Evolutionary conservation across 352 stramenopile species (phyloP).

Genomic region (Hyaloperonospora arabidopsidis): DNA sequence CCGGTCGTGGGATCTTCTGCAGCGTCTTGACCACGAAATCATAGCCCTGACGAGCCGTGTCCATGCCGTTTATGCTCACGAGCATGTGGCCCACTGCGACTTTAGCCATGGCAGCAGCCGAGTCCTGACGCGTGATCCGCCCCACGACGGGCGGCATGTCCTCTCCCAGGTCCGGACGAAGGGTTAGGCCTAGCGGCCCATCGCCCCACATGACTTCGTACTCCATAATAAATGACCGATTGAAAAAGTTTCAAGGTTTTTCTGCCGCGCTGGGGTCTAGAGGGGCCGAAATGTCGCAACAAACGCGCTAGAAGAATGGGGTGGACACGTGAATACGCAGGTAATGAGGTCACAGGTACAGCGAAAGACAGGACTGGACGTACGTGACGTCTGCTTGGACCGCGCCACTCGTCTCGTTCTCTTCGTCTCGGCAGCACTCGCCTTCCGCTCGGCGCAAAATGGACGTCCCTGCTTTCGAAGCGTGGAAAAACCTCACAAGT

Average conservation of each 20-base stretch:
- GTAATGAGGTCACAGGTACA: not conserved
- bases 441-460: conserved; percentile 1
- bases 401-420: not conserved
- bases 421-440: not conserved
- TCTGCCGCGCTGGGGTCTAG: not conserved
- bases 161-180: conserved; percentile 74
- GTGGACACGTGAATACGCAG: not conserved
- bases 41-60: conserved; percentile 81
- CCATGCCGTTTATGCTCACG: conserved; percentile 82
- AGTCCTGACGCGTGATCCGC: conserved; percentile 82
- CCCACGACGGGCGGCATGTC: conserved; percentile 84
- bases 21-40: conserved; percentile 75
- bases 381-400: not conserved
- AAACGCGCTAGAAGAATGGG: not conserved
- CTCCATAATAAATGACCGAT: conserved; percentile 42
- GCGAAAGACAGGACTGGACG: not conserved
- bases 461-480: not conserved
- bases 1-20: conserved; percentile 74
- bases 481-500: not conserved
- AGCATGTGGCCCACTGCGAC: conserved; percentile 84
- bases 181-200: conserved; percentile 68
- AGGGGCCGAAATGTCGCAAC: not conserved
- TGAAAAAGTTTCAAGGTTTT: not conserved
- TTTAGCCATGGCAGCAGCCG: conserved; percentile 66
- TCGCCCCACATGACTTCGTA: conserved; percentile 85